Conservation (phyloP, 257 asterid species). For the Gentiana straminea region DNA sequence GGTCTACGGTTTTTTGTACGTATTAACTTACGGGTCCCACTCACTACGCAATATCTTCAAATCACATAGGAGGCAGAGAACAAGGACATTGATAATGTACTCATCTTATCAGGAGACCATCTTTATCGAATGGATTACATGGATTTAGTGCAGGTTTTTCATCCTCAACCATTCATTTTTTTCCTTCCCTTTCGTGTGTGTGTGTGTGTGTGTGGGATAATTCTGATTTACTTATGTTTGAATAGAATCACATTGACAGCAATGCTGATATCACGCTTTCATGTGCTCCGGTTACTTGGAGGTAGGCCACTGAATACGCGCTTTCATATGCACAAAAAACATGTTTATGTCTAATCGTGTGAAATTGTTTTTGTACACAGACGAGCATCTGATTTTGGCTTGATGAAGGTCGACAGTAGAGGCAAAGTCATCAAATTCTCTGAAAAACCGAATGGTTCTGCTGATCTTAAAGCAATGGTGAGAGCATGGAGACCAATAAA, state of each 20-base stretch:
- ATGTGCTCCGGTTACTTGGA: conserved; percentile 71
- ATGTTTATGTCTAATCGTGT: background rate
- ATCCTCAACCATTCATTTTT: conserved; percentile 1
- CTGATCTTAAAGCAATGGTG: conserved; percentile 82
- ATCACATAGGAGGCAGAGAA: conserved; percentile 67
- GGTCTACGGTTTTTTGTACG: background rate
- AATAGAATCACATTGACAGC: conserved; percentile 84
- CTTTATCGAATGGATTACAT: conserved; percentile 93
- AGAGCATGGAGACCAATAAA: conserved; percentile 2
- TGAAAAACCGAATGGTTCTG: conserved; percentile 83
- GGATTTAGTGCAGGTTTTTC: conserved; percentile 81
- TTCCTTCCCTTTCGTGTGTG: background rate
- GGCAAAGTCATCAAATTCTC: conserved; percentile 67
- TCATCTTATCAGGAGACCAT: conserved; percentile 88
- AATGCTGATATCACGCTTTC: conserved; percentile 92
- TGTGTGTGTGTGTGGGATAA: background rate
- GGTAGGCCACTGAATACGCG: conserved; percentile 28
- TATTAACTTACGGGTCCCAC: too few species aligned
- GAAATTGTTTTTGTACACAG: conserved; percentile 31
- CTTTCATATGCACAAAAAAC: too few species aligned
- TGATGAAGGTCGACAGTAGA: conserved; percentile 78
- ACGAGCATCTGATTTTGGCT: conserved; percentile 85
- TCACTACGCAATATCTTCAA: background rate
- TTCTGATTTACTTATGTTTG: conserved; percentile 13
- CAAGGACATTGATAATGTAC: conserved; percentile 66